Evolutionary conservation across 2,329 filamentous ascomycete species (phyloP).

Genomic region (Fusarium sp.): DNA sequence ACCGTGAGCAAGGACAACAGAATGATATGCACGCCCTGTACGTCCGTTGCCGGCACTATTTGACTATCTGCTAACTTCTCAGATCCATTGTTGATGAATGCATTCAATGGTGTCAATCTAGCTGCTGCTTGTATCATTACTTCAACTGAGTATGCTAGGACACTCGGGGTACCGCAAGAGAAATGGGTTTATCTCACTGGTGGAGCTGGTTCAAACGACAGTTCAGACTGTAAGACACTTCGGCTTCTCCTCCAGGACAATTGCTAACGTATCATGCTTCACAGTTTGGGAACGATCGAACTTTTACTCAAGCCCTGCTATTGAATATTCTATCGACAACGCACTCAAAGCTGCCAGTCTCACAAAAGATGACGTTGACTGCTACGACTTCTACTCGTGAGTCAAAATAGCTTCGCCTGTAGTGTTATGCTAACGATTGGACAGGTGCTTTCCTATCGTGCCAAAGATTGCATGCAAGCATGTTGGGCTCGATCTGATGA

Average conservation of each 20-base stretch:
- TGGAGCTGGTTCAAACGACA: slow-evolving; percentile 71
- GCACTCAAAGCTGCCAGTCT: slow-evolving; percentile 62
- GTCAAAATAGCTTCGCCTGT: not conserved
- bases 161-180: slow-evolving; percentile 64
- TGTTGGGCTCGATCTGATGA: slow-evolving; percentile 62
- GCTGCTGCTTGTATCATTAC: slow-evolving; percentile 71
- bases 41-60: slow-evolving; percentile 17
- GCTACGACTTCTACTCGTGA: slow-evolving; percentile 73
- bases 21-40: slow-evolving; percentile 77
- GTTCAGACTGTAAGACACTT: slow-evolving; percentile 58
- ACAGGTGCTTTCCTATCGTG: slow-evolving; percentile 76
- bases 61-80: rapidly evolving
- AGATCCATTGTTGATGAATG: slow-evolving; percentile 78
- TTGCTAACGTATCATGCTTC: rapidly evolving
- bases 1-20: slow-evolving; percentile 67
- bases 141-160: slow-evolving; percentile 63
- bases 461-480: slow-evolving; percentile 74
- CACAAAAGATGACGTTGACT: slow-evolving; percentile 63
- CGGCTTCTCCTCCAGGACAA: rapidly evolving
- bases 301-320: slow-evolving; percentile 67
- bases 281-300: slow-evolving; percentile 72
- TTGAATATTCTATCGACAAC: slow-evolving; percentile 67
- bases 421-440: rapidly evolving
- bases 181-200: slow-evolving; percentile 74
- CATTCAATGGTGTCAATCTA: slow-evolving; percentile 76